Conservation (phyloP, 2,329 filamentous ascomycete genomes). For the Calonectria pseudoturangicola region DNA sequence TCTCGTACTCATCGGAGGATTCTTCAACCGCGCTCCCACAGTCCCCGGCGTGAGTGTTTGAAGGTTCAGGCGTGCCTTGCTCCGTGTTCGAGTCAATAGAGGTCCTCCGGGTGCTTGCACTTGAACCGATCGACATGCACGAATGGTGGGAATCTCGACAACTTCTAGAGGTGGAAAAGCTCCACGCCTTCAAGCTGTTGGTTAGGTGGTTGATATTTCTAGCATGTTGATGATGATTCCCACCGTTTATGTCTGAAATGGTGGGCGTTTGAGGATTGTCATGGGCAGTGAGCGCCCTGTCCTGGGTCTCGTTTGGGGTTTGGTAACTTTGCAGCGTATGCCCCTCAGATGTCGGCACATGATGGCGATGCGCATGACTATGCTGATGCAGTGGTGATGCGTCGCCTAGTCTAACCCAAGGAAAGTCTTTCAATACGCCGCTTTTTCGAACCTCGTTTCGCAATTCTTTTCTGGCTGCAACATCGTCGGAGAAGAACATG, state of each 20-base stretch:
- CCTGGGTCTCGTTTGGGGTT: neutral
- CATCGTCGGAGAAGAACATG: constrained; percentile 15
- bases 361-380: neutral
- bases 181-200: constrained; percentile 6
- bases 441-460: constrained; percentile 6
- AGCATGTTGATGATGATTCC: neutral
- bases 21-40: neutral
- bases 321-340: neutral
- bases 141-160: neutral
- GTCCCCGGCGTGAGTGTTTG: neutral
- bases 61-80: neutral
- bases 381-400: constrained; percentile 1
- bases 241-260: neutral
- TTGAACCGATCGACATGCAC: neutral
- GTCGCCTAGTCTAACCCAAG: neutral
- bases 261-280: neutral
- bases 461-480: neutral
- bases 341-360: neutral
- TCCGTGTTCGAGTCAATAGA: neutral
- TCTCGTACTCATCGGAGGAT: neutral
- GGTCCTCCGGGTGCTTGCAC: neutral
- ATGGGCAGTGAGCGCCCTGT: neutral
- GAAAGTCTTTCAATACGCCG: neutral
- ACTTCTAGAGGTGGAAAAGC: constrained; percentile 1
- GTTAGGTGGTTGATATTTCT: neutral